Evolutionary conservation across 345 rosid species (phyloP).

Genomic region (Citrus glauca): DNA sequence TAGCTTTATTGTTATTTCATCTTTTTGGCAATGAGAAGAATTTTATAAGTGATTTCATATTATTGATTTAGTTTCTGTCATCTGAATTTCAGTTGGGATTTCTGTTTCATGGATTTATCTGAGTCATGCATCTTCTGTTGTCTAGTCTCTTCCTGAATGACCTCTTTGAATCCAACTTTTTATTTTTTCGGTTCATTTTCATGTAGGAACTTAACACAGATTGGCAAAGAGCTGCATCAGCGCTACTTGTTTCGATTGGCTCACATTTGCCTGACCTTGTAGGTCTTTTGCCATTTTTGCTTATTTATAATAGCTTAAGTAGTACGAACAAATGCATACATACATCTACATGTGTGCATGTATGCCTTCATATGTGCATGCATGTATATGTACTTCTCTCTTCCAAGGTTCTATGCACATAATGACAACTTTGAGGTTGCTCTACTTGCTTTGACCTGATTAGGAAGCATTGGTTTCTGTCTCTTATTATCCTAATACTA

Average conservation of each 20-base stretch:
- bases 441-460: neutral
- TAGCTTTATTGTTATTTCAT: neutral
- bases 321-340: neutral
- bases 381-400: neutral
- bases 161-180: neutral
- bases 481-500: neutral
- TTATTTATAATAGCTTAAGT: neutral
- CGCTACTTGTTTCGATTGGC: constrained; percentile 87
- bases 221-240: constrained; percentile 93
- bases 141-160: neutral
- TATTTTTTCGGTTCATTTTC: constrained; percentile 13
- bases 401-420: neutral
- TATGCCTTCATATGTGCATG: neutral
- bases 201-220: constrained; percentile 77
- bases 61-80: neutral
- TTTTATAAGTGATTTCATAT: neutral
- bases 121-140: neutral
- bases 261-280: constrained; percentile 92
- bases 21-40: neutral
- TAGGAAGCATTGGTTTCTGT: neutral
- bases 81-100: neutral
- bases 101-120: constrained; percentile 1
- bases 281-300: constrained; percentile 27
- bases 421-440: neutral
- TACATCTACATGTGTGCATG: neutral